Conservation (phyloP, 176 grass and related monocot species). For the Cenchrus purpureus region DNA sequence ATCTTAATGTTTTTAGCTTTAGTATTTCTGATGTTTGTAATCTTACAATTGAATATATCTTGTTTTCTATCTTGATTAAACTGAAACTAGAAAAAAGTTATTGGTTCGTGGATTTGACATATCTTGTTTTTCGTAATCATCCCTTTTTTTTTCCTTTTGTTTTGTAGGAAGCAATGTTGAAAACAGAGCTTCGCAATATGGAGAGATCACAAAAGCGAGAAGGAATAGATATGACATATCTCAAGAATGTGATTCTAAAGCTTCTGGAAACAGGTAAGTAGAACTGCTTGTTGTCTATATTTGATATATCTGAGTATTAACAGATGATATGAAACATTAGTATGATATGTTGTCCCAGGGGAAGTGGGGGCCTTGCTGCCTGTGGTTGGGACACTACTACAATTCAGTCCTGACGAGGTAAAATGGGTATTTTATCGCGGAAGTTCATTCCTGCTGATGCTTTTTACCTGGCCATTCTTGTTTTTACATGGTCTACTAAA, state of each 20-base stretch:
- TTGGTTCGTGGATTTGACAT: conserved; percentile 3
- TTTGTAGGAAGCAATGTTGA: conserved; percentile 87
- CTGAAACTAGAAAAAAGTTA: conserved; percentile 16
- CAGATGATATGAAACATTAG: conserved; percentile 24
- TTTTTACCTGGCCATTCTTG: background rate
- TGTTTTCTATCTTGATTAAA: conserved; percentile 11
- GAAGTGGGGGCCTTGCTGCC: conserved; percentile 90
- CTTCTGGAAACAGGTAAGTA: conserved; percentile 94
- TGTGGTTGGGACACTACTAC: conserved; percentile 89
- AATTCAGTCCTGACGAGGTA: conserved; percentile 99
- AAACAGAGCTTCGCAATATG: conserved; percentile 88
- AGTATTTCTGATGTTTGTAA: conserved; percentile 40
- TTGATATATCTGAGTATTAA: conserved; percentile 7
- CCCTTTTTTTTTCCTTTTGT: conserved; percentile 24
- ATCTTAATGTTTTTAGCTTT: background rate
- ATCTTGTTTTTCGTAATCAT: conserved; percentile 24
- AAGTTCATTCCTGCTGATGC: conserved; percentile 14
- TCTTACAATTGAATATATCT: conserved; percentile 11
- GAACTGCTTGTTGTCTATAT: conserved; percentile 24
- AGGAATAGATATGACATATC: conserved; percentile 98
- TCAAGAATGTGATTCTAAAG: conserved; percentile 96
- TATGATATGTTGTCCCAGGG: conserved; percentile 60
- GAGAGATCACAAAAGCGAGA: conserved; percentile 98
- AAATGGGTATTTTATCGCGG: conserved; percentile 7
- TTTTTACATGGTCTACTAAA: background rate